Evolutionary conservation across 305 asterid species (phyloP).

Genomic region (Fraxinus greggii): DNA sequence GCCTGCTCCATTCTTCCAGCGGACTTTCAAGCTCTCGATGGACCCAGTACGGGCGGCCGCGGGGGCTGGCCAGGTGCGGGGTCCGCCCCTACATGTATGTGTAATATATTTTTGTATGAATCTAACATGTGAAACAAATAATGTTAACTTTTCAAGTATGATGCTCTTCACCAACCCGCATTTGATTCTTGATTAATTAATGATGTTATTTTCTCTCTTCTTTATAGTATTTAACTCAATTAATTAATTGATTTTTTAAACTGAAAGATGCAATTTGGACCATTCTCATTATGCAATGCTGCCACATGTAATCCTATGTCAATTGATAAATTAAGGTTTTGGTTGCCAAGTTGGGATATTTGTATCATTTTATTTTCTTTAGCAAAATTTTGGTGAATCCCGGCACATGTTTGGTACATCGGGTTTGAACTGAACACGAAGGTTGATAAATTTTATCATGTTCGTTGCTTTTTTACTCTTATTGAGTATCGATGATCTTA

Average conservation of each 20-base stretch:
- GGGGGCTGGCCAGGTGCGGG: too few species aligned
- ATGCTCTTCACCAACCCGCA: conserved; percentile 37
- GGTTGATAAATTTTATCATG: too few species aligned
- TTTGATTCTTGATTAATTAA: conserved; percentile 20
- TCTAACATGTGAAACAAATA: conserved; percentile 35
- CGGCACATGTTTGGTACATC: background rate
- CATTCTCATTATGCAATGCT: conserved; percentile 18
- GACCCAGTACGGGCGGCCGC: too few species aligned
- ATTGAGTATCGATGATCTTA: background rate
- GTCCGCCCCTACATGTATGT: too few species aligned
- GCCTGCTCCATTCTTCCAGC: too few species aligned
- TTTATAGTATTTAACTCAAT: conserved; percentile 17
- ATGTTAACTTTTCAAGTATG: conserved; percentile 12
- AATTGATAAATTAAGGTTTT: background rate
- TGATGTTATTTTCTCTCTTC: too few species aligned
- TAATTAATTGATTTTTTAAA: conserved; percentile 34
- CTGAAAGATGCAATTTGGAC: conserved; percentile 37
- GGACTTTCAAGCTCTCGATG: too few species aligned
- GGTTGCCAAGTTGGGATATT: background rate
- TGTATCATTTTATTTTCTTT: background rate
- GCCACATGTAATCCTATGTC: conserved; percentile 16
- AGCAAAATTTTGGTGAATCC: background rate
- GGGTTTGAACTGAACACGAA: background rate
- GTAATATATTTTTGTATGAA: too few species aligned
- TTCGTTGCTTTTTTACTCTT: too few species aligned